These are phyloP conservation scores for Cytospora paraplurivora DNA, from an alignment of 2,329 filamentous ascomycete genomes.

Conservation along the genomic window DNA sequence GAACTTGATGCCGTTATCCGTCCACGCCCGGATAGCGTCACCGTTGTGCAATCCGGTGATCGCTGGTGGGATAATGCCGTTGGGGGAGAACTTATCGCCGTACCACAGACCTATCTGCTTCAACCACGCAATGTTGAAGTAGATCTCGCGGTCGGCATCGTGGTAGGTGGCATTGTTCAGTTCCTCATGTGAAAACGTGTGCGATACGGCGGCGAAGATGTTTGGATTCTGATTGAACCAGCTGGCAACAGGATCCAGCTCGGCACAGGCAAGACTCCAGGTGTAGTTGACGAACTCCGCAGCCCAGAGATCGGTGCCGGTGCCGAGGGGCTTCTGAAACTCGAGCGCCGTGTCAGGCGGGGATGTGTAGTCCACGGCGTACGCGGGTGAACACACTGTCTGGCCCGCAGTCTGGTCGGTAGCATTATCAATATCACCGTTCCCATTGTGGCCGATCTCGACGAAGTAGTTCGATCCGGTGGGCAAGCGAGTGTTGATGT, in stretches of 20 bases:
- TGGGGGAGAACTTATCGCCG: slow-evolving; percentile 50
- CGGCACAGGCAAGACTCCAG: slow-evolving; percentile 53
- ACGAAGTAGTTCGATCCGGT: slow-evolving; percentile 54
- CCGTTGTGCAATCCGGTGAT: slow-evolving; percentile 67
- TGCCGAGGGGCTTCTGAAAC: slow-evolving; percentile 51
- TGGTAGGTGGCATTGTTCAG: slow-evolving; percentile 62
- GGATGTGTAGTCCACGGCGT: slow-evolving; percentile 48
- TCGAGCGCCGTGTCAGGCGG: slow-evolving; percentile 49
- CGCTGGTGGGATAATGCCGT: slow-evolving; percentile 62
- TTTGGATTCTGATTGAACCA: slow-evolving; percentile 61
- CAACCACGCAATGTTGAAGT: slow-evolving; percentile 62
- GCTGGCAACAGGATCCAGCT: slow-evolving; percentile 51
- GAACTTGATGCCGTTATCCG: slow-evolving; percentile 59
- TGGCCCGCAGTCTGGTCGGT: slow-evolving; percentile 50
- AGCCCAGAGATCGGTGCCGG: slow-evolving; percentile 53
- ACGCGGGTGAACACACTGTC: slow-evolving; percentile 43
- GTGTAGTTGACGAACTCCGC: slow-evolving; percentile 51
- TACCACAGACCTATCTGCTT: slow-evolving; percentile 52
- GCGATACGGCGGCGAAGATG: slow-evolving; percentile 59
- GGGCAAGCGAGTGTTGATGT: slow-evolving; percentile 50
- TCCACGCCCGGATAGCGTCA: slow-evolving; percentile 62
- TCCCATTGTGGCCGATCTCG: slow-evolving; percentile 56
- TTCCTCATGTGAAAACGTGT: slow-evolving; percentile 63
- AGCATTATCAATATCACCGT: slow-evolving; percentile 53
- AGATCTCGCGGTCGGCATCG: slow-evolving; percentile 59